Evolutionary conservation across 1,284 basidiomycete genomes (phyloP).

Genomic region (Xerocomus subilludens): DNA sequence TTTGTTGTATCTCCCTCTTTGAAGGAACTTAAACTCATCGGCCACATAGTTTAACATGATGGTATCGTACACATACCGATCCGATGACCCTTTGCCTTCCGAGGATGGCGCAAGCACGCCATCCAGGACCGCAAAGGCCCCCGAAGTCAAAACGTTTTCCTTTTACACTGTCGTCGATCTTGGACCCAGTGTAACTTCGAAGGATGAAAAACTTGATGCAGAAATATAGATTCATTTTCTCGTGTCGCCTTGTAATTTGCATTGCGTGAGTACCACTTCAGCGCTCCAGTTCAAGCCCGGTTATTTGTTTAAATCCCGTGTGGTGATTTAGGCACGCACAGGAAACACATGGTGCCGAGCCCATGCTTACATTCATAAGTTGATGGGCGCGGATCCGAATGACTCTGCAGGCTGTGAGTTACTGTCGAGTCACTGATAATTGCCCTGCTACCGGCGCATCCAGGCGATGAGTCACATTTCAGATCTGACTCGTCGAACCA

Average conservation of each 20-base stretch:
- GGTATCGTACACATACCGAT: conserved; percentile 90
- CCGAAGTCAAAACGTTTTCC: conserved; percentile 85
- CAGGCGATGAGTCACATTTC: too few relatives aligned
- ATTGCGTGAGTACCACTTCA: background rate
- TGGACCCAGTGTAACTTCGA: conserved; percentile 72
- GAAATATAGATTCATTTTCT: conserved; percentile 36
- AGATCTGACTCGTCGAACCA: too few relatives aligned
- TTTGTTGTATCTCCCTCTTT: conserved; percentile 51
- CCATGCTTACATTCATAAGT: too few relatives aligned
- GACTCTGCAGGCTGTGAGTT: too few relatives aligned
- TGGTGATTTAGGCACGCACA: background rate
- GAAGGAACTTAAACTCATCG: conserved; percentile 19
- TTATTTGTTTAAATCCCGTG: conserved; percentile 14
- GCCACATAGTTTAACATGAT: conserved; percentile 85
- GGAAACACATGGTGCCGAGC: too few relatives aligned
- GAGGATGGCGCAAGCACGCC: conserved; percentile 67
- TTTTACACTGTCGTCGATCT: conserved; percentile 87
- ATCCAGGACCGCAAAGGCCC: conserved; percentile 59
- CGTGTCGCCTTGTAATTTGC: background rate
- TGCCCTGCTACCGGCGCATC: too few relatives aligned
- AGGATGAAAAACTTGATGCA: conserved; percentile 61
- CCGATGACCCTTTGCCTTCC: conserved; percentile 79
- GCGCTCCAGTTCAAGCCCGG: background rate
- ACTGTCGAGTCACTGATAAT: too few relatives aligned
- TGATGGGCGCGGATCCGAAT: too few relatives aligned